A percentile compares a stretch with the other conserved stretches of the same genome.
These are phyloP conservation scores for Clausena lansium DNA, from an alignment of 345 rosid genomes.

Conservation along the genomic window DNA sequence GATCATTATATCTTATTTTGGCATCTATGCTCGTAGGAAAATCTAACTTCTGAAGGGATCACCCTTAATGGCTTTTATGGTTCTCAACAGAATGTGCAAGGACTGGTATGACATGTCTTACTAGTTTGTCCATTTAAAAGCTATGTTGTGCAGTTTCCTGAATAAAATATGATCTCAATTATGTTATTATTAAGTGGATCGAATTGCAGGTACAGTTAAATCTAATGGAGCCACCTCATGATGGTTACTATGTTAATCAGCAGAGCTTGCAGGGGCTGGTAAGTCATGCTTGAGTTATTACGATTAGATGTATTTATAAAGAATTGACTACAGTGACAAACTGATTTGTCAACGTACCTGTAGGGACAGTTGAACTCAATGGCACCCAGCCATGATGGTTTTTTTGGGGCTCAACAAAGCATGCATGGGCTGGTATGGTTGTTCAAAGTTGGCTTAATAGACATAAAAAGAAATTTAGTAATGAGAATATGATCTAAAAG, in stretches of 20 bases:
- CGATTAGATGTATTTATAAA: background rate
- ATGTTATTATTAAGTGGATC: background rate
- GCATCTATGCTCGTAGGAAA: slow-evolving; percentile 36
- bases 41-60: slow-evolving; percentile 42
- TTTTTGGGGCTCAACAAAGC: slow-evolving; percentile 44
- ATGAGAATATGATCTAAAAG: background rate
- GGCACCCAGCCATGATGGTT: slow-evolving; percentile 42
- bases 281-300: slow-evolving; percentile 3
- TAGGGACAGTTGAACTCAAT: slow-evolving; percentile 55
- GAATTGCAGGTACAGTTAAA: slow-evolving; percentile 44
- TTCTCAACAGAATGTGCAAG: slow-evolving; percentile 47
- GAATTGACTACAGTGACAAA: background rate
- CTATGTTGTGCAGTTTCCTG: background rate
- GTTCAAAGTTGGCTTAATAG: background rate
- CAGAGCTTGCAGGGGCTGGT: slow-evolving; percentile 49
- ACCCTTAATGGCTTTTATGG: slow-evolving; percentile 45
- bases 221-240: slow-evolving; percentile 61
- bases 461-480: background rate
- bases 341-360: slow-evolving; percentile 2
- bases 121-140: background rate
- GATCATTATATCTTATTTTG: background rate
- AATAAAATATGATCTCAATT: background rate
- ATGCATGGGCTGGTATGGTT: slow-evolving; percentile 45
- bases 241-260: slow-evolving; percentile 47
- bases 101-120: slow-evolving; percentile 34